phyloP scores from a whole-genome alignment of 2,329 filamentous ascomycete species.

The Orbilia blumenaviensis region DNA sequence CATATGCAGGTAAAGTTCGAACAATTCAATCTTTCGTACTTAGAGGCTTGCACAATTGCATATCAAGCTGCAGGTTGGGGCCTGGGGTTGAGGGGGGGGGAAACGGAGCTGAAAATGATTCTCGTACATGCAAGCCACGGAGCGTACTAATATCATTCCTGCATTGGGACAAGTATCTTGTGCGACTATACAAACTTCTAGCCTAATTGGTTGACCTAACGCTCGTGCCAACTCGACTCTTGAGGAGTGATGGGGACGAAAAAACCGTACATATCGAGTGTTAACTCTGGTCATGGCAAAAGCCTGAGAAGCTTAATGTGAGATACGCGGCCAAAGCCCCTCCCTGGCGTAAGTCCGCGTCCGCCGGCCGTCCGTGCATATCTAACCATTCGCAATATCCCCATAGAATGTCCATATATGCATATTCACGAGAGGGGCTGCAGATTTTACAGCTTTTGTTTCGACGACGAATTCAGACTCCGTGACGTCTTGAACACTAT shows the following conservation, averaged over 20 bases:
- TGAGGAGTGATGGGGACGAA: neutral
- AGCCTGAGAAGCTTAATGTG: neutral
- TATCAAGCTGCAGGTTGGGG: conserved; percentile 10
- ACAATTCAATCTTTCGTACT: conserved; percentile 4
- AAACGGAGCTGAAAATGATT: neutral
- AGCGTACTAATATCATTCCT: neutral
- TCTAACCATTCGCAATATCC: neutral
- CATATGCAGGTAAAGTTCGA: neutral
- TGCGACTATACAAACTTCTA: conserved; percentile 11
- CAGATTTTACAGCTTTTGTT: neutral
- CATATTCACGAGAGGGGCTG: too few species aligned
- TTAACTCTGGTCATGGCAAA: neutral
- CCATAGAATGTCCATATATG: neutral
- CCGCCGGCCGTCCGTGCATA: conserved; percentile 4
- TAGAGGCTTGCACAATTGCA: neutral
- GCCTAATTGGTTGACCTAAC: neutral
- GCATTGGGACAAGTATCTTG: neutral
- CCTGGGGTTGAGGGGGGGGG: neutral
- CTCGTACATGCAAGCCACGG: conserved; percentile 11
- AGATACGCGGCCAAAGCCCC: neutral
- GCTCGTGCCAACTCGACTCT: conserved; percentile 4
- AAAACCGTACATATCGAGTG: neutral
- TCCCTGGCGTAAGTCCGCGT: conserved; percentile 10
- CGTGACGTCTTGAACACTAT: neutral
- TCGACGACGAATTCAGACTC: neutral